phyloP scores from a whole-genome alignment of 2,329 filamentous ascomycete species.

The Zymoseptoria tritici region DNA sequence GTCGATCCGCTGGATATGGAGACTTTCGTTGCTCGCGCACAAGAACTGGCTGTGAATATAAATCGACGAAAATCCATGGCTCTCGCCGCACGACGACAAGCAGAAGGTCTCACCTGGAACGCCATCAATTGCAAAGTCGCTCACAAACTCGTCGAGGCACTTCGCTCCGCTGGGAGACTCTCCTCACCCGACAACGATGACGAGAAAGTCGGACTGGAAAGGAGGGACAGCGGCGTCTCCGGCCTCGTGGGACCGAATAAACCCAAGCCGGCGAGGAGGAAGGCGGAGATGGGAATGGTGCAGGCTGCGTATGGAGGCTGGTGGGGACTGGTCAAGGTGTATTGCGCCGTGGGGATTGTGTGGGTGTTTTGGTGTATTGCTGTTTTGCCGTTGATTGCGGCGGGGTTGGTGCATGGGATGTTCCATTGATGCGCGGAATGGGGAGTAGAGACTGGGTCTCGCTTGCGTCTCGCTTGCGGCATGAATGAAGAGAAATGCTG shows the following conservation, averaged over 20 bases:
- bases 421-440: too few species aligned
- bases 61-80: slow-evolving; percentile 42
- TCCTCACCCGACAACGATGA: too few species aligned
- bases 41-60: slow-evolving; percentile 43
- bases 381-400: slow-evolving; percentile 28
- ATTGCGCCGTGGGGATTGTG: slow-evolving; percentile 28
- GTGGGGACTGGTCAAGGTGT: slow-evolving; percentile 22
- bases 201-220: slow-evolving; percentile 4
- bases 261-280: background rate
- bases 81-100: slow-evolving; percentile 46
- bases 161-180: too few species aligned
- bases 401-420: slow-evolving; percentile 27
- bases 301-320: slow-evolving; percentile 24
- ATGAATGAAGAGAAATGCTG: too few species aligned
- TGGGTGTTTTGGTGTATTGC: slow-evolving; percentile 33
- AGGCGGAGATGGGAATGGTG: slow-evolving; percentile 1
- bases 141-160: slow-evolving; percentile 50
- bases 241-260: background rate
- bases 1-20: slow-evolving; percentile 53
- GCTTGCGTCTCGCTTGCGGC: too few species aligned
- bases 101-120: slow-evolving; percentile 61
- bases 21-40: slow-evolving; percentile 49
- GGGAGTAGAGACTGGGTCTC: too few species aligned
- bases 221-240: slow-evolving; percentile 1
- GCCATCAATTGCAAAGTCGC: slow-evolving; percentile 65